Evolutionary conservation across 2,329 filamentous ascomycete species (phyloP).

Genomic region (Madurella mycetomatis): DNA sequence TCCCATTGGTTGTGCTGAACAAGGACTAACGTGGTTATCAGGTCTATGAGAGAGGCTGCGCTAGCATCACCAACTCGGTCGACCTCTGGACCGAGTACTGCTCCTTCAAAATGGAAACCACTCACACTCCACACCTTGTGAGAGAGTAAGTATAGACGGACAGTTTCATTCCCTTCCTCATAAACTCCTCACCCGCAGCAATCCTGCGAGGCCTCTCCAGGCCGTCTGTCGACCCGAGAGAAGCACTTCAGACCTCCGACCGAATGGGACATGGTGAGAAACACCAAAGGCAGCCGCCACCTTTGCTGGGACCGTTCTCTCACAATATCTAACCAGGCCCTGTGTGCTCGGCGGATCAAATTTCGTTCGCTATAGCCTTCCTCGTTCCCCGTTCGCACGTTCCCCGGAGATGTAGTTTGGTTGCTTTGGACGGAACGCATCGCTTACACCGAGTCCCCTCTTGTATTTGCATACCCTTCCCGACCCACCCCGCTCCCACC

Average conservation of each 20-base stretch:
- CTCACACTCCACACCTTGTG: conserved; percentile 88
- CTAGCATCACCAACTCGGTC: conserved; percentile 87
- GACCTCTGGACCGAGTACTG: conserved; percentile 98
- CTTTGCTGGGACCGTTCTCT: conserved; percentile 56
- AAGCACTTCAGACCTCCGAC: conserved; percentile 23
- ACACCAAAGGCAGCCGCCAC: conserved; percentile 55
- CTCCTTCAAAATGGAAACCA: conserved; percentile 95
- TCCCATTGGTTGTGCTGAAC: conserved; percentile 5
- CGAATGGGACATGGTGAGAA: conserved; percentile 60
- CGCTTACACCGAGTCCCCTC: conserved; percentile 51
- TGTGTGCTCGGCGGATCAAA: conserved; percentile 39
- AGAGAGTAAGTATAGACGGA: conserved; percentile 93
- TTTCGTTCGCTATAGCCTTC: conserved; percentile 35
- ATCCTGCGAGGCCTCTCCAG: conserved; percentile 40
- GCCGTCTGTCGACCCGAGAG: conserved; percentile 34
- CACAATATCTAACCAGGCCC: conserved; percentile 60
- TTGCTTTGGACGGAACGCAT: conserved; percentile 46
- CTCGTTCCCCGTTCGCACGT: conserved; percentile 33
- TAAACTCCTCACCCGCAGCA: conserved; percentile 37
- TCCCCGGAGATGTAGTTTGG: conserved; percentile 31
- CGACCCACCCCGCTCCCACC: conserved; percentile 29
- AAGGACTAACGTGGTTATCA: conserved; percentile 34
- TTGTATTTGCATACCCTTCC: conserved; percentile 59
- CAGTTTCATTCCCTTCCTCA: conserved; percentile 64
- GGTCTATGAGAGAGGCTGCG: conserved; percentile 94